Evolutionary conservation across 179 eudicot genomes (phyloP).

Genomic region (Beta corolliflora): DNA sequence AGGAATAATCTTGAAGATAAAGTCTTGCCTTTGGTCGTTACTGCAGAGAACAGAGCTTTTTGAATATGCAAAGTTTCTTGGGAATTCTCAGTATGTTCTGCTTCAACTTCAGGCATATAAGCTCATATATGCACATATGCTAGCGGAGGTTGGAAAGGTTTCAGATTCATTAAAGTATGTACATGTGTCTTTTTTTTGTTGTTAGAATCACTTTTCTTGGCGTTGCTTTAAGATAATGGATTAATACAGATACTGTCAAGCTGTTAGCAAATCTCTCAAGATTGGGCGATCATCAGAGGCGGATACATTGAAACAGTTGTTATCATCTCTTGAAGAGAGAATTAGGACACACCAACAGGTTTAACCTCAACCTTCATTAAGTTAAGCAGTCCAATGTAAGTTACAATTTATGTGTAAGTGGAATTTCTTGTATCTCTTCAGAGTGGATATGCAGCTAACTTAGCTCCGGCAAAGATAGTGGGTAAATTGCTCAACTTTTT

Average conservation of each 20-base stretch:
- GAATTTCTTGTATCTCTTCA: constrained; percentile 32
- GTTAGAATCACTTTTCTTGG: constrained; percentile 20
- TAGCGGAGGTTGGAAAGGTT: constrained; percentile 93
- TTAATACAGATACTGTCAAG: constrained; percentile 82
- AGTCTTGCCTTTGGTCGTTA: constrained; percentile 20
- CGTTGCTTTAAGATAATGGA: constrained; percentile 16
- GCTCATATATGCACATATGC: constrained; percentile 89
- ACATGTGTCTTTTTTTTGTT: constrained; percentile 1
- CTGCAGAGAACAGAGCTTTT: constrained; percentile 88
- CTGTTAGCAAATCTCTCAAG: constrained; percentile 62
- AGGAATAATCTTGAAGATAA: constrained; percentile 13
- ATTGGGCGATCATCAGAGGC: constrained; percentile 75
- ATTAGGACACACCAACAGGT: constrained; percentile 88
- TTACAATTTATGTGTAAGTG: constrained; percentile 17
- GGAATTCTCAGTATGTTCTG: constrained; percentile 83
- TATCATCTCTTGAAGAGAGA: constrained; percentile 81
- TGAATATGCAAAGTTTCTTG: constrained; percentile 87
- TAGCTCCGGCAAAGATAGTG: constrained; percentile 74
- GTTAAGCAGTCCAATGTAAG: neutral
- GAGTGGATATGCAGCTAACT: constrained; percentile 85
- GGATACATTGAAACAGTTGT: constrained; percentile 62
- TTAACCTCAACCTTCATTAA: neutral
- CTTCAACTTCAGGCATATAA: constrained; percentile 89
- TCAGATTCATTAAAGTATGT: constrained; percentile 85
- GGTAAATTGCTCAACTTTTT: constrained; percentile 80